phyloP scores from a whole-genome alignment of 169 alveolate genomes.

The Plasmodium sp. region DNA sequence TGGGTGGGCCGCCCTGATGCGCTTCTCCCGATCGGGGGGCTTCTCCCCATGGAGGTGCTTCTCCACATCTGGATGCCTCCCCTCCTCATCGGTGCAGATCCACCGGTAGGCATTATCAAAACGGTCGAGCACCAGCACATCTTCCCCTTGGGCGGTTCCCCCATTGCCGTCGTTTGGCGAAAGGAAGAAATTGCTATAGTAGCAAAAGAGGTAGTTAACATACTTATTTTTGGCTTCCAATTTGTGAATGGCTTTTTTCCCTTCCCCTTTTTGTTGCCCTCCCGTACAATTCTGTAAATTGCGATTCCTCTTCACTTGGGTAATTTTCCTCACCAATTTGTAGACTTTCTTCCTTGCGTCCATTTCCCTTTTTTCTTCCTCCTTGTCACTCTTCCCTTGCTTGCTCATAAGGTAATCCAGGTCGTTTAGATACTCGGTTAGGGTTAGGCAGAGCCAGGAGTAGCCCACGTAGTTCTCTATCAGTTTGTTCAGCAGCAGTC shows the following conservation, averaged over 20 bases:
- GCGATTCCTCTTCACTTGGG: neutral
- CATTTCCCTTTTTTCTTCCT: neutral
- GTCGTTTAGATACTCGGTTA: slow-evolving; percentile 34
- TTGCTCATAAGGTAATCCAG: slow-evolving; percentile 1
- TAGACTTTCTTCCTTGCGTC: neutral
- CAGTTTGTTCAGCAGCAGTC: slow-evolving; percentile 78
- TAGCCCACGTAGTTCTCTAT: slow-evolving; percentile 86
- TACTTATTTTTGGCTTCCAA: neutral
- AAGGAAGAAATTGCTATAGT: slow-evolving; percentile 1
- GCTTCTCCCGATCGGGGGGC: neutral
- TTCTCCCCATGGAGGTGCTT: neutral
- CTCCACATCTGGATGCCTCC: neutral
- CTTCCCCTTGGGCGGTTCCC: neutral
- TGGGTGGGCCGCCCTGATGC: neutral
- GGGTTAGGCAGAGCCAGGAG: slow-evolving; percentile 84
- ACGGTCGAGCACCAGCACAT: neutral
- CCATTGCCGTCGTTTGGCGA: neutral
- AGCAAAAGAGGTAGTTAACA: slow-evolving; percentile 33
- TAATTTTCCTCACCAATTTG: slow-evolving; percentile 15
- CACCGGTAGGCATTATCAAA: neutral
- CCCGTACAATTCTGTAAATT: neutral
- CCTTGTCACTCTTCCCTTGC: neutral
- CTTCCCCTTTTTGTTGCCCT: neutral
- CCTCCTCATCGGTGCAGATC: slow-evolving; percentile 20
- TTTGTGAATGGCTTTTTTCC: neutral